Evolutionary conservation across 768 basidiomycete species (phyloP), one percentile per base, ranked within the genome.

Genomic region (Amanita fuliginea): DNA sequence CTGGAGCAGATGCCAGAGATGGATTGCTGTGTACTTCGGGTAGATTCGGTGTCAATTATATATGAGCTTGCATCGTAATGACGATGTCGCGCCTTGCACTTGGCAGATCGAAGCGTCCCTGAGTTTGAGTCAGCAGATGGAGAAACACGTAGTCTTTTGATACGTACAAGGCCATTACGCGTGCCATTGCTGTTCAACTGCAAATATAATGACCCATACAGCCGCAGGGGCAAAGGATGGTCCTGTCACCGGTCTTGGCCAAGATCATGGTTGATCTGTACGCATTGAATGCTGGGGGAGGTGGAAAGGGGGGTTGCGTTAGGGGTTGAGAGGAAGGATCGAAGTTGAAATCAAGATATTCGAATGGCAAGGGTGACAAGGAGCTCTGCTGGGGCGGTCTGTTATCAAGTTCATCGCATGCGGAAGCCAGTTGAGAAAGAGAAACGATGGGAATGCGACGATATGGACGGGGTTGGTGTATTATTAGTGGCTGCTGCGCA

Each of bases 401-500:
- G 40, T 28, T 44, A 4, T 35, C 41, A 0, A 19, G 3, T 19
- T 60, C 62, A 21, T 71, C 71, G 55, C 66, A 68, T 36, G 66
- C 68, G 26, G 63, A 64, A 30, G 70, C 71, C 46, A 72, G 57
- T 54, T 67, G 57, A 30, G 68, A 68, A 24, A 74, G 64, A 34
- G 68, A 68, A 11, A 72, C 60, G 53, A 72, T 74, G 33, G 70
- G 69, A 57, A 74, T 72, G 40, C 60, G 65, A 48, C 71, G 68
- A 41, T 61, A 68, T 50, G 72, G 72, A 39, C 71, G 71, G 39
- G 72, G 72, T 55, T 74, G 72, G 59, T 69, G 69, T 26, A 74
- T 58, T 47, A 66, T 64, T 47, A 71, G 60, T 19, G 62, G 59
- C 21, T 53, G 53, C 26, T 57, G 51, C 45, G 55, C 44, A 36